Percentiles rank a stretch among this genome's conserved stretches.
Conservation (phyloP, 2,329 filamentous ascomycete species). For the Cytospora chrysosperma region DNA sequence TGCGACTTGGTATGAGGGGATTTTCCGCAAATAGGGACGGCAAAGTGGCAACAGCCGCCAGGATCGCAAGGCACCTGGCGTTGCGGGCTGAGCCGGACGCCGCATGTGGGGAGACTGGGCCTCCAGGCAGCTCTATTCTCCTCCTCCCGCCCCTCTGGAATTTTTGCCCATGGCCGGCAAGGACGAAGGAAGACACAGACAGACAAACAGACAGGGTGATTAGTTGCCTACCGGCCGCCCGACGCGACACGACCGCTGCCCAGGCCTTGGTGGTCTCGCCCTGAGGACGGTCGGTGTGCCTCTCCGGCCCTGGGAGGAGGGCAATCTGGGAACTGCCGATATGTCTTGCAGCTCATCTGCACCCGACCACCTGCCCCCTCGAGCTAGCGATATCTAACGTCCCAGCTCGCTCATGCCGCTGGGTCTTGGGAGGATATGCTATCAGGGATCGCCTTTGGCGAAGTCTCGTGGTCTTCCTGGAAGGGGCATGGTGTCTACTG, state of each 20-base stretch:
- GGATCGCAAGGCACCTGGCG: neutral
- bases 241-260: too few species aligned
- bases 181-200: neutral
- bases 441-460: neutral
- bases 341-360: neutral
- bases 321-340: neutral
- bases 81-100: neutral
- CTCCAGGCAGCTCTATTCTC: neutral
- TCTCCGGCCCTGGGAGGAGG: neutral
- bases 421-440: neutral
- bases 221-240: neutral
- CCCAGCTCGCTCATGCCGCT: neutral
- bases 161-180: neutral
- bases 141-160: neutral
- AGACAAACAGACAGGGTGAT: too few species aligned
- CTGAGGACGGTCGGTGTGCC: neutral
- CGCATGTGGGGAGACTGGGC: neutral
- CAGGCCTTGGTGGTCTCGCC: neutral
- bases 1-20: neutral
- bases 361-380: neutral
- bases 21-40: neutral
- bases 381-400: neutral
- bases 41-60: neutral
- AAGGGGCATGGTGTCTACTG: neutral
- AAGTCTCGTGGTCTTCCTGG: neutral